Evolutionary conservation across 2,329 filamentous ascomycete genomes (phyloP), one percentile per base, ranked within the genome.

Genomic region (Paramyrothecium sp.): DNA sequence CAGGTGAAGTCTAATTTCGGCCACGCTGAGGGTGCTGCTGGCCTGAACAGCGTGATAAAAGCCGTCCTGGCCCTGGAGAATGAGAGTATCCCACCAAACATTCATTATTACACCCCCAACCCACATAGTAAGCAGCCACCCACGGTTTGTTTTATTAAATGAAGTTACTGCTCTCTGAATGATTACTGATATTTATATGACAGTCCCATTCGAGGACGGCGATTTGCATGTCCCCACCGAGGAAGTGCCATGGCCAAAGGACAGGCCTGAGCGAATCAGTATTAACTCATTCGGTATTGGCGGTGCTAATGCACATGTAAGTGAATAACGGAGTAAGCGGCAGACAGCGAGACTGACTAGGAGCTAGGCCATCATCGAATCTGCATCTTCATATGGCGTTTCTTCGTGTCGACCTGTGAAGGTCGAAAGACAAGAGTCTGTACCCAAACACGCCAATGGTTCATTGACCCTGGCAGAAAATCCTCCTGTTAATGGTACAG

Each of bases 151-250:
- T 17, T 44, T 5, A 44, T 7, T 16, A 44, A 7, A 7, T 44
- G n/a, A 44, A 4, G 13, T 3, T 17, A 16, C 13, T 44, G 5
- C n/a, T 44, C n/a, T 44, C 38, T 16, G 13, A 44, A 44, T 44
- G 13, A 19, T 44, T 19, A 44, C 38, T 19, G 38, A 44, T 12
- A 44, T 19, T 44, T 7, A 44, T 17, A 44, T 44, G 7, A 49
- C 22, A 26, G 19, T 46, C 54, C 58, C 3, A 62, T 59, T 46
- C 38, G 56, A 70, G 2, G 64, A 63, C 7, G 69, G 69, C 66
- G 70, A 68, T 19, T 59, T 78, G 21, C 71, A 75, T 63, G 73
- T 76, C 53, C 57, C 61, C 2, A 54, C 54, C 7, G 57, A 63
- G 21, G 22, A 53, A 33, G 51, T 47, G n/a, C 30, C 61, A 19